Conservation (phyloP, 495 filamentous ascomycete species). For the Hypoxylon lienhwacheense region DNA sequence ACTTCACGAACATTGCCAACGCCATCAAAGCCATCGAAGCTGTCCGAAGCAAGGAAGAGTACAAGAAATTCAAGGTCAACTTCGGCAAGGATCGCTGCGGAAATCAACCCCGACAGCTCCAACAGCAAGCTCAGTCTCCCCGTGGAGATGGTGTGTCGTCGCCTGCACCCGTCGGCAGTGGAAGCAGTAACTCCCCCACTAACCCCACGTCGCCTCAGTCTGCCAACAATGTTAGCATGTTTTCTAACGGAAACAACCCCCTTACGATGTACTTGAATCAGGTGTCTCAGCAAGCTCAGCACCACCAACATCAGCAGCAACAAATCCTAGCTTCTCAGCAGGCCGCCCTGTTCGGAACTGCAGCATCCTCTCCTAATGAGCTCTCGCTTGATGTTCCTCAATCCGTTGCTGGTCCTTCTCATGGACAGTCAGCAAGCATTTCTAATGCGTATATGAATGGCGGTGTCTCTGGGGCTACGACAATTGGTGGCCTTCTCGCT, state of each 20-base stretch:
- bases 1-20: slow-evolving; percentile 99
- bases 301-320: slow-evolving; percentile 72
- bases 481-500: slow-evolving; percentile 72
- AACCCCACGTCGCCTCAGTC: slow-evolving; percentile 43
- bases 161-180: slow-evolving; percentile 62
- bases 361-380: slow-evolving; percentile 58
- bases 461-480: slow-evolving; percentile 61
- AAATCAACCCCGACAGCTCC: slow-evolving; percentile 86
- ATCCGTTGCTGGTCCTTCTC: slow-evolving; percentile 56
- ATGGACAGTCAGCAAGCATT: slow-evolving; percentile 64
- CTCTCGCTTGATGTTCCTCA: slow-evolving; percentile 56
- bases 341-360: slow-evolving; percentile 61
- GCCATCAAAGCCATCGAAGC: slow-evolving; percentile 99
- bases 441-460: slow-evolving; percentile 61
- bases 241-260: slow-evolving; percentile 85
- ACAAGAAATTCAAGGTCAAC: slow-evolving; percentile 98
- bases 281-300: slow-evolving; percentile 75
- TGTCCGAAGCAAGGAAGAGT: slow-evolving; percentile 90
- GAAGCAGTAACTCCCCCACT: slow-evolving; percentile 57
- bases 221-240: slow-evolving; percentile 57
- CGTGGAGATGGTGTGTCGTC: slow-evolving; percentile 67
- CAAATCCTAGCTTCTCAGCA: slow-evolving; percentile 62
- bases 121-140: slow-evolving; percentile 67
- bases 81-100: slow-evolving; percentile 98
- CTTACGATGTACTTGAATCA: slow-evolving; percentile 93